Conservation (phyloP, 768 basidiomycete species). For the Amanita rimosa region DNA sequence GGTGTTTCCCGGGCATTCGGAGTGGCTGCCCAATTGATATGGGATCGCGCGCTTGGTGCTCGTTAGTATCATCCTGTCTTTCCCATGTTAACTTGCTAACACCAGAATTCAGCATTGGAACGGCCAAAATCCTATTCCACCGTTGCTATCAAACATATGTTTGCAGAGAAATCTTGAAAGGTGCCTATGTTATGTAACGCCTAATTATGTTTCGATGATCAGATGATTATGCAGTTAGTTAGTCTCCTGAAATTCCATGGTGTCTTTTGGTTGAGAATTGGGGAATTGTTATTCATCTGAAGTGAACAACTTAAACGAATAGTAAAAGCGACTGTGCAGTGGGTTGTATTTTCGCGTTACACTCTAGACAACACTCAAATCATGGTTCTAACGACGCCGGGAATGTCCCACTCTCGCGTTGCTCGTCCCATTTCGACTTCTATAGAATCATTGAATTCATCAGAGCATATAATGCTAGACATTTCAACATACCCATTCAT, state of each 20-base stretch:
- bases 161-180: constrained; percentile 38
- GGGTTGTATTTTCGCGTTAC: constrained; percentile 20
- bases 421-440: constrained; percentile 89
- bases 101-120: constrained; percentile 50
- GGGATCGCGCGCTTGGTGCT: constrained; percentile 89
- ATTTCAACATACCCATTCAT: constrained; percentile 71
- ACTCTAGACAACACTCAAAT: background rate
- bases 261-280: constrained; percentile 36
- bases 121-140: constrained; percentile 89
- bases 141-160: constrained; percentile 68
- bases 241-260: constrained; percentile 64
- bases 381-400: constrained; percentile 76
- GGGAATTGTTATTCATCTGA: constrained; percentile 56
- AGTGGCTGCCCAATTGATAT: constrained; percentile 81
- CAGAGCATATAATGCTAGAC: constrained; percentile 2
- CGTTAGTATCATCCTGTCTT: constrained; percentile 37
- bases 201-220: background rate
- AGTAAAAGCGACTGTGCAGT: constrained; percentile 13
- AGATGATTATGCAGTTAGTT: constrained; percentile 17
- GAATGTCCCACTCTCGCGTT: constrained; percentile 89
- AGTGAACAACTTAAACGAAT: background rate
- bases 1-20: constrained; percentile 94
- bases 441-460: constrained; percentile 16
- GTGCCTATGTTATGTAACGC: background rate
- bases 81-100: background rate